Evolutionary conservation across 345 rosid genomes (phyloP), one percentile per base, ranked within the genome.

Genomic region (Pistacia vera): DNA sequence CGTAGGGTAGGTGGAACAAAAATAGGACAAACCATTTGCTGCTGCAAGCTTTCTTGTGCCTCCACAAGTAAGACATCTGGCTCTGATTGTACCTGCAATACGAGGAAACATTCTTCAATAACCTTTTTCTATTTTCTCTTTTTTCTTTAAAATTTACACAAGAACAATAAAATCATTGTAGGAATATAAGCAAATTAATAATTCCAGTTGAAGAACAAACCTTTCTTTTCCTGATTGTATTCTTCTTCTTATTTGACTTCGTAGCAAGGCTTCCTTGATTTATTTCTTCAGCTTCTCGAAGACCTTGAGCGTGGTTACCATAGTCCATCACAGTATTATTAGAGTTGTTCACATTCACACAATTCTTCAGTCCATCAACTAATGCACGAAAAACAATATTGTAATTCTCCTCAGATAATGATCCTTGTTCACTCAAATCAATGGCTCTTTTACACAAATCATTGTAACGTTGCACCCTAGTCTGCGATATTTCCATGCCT

Each of bases 371-470:
- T 35, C 87, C 71, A 69, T 88, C 91, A 36, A 75, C 87, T 51
- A 85, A 71, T 13, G 86, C 82, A 36, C 87, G 85, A 66, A 84
- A 74, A 70, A 82, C 87, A 72, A 88, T 82, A 72, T 68, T 75
- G 54, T 84, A 81, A 59, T 77, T 72, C 68, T 79, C 83, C 57
- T 84, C 83, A 60, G 86, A 82, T 66, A 82, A 65, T 14, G 89
- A 85, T 44, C 89, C 91, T 75, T 85, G 87, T 75, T 85, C 89
- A 51, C 88, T 84, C 84, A 88, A 81, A 68, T 84, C 82, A 71
- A 88, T 78, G 48, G 91, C 89, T 46, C 62, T 72, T 75, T 75
- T 79, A 71, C 91, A 88, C 30, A 88, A 70, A 30, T 82, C 83
- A 81, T 85, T 88, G 78, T 88, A 88, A 17, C 86, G 84, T 16